These are phyloP conservation scores for Chalciporus pseudorubinellus DNA, from an alignment of 768 basidiomycete genomes.

Conservation along the genomic window DNA sequence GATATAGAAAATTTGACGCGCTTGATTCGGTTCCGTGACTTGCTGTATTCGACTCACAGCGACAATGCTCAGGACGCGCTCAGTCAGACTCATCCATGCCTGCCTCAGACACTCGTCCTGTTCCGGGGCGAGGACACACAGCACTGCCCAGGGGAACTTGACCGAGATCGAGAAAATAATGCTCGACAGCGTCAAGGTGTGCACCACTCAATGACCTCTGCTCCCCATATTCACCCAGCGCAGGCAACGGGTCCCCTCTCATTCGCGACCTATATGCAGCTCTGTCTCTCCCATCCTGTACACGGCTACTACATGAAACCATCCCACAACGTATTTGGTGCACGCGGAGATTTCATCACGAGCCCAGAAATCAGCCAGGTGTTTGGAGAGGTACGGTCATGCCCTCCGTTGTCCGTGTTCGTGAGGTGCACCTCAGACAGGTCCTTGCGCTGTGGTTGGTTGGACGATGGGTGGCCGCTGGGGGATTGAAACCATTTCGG, in stretches of 20 bases:
- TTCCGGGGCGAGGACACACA: neutral
- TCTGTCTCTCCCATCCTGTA: constrained; percentile 85
- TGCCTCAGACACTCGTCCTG: constrained; percentile 7
- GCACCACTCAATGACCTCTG: neutral
- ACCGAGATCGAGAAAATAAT: constrained; percentile 64
- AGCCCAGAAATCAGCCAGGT: constrained; percentile 95
- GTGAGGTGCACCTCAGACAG: constrained; percentile 41
- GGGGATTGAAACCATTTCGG: constrained; percentile 50
- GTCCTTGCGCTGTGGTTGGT: constrained; percentile 85
- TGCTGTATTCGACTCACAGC: too few relatives aligned
- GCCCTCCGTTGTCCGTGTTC: neutral
- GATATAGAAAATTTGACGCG: neutral
- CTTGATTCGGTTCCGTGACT: neutral
- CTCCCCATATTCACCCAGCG: neutral
- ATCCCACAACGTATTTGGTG: constrained; percentile 74
- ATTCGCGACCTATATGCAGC: constrained; percentile 86
- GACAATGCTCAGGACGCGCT: constrained; percentile 10
- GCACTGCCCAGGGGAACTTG: constrained; percentile 12
- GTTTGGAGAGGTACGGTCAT: constrained; percentile 85
- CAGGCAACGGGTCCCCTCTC: constrained; percentile 89
- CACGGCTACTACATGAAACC: constrained; percentile 91
- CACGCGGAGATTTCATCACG: constrained; percentile 90
- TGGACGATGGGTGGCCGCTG: constrained; percentile 65
- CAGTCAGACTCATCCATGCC: neutral
- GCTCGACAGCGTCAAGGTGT: constrained; percentile 69